phyloP scores from a whole-genome alignment of 257 asterid species.

The Solanum bukasovii region DNA sequence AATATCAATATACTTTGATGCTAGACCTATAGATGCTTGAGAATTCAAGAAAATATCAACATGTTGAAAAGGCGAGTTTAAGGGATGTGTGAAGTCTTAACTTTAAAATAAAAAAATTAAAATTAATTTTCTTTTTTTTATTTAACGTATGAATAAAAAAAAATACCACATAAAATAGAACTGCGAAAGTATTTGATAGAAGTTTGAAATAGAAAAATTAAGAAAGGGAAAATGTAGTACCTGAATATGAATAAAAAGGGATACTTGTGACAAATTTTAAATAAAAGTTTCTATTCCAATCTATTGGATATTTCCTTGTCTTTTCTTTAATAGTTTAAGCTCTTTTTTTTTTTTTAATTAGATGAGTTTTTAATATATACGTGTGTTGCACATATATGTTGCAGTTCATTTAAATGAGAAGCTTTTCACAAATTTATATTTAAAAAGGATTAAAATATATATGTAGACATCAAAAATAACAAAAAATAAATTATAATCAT shows the following conservation, averaged over 20 bases:
- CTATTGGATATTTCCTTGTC: not conserved
- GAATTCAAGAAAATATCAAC: too few relatives aligned
- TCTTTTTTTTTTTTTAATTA: not conserved
- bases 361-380: not conserved
- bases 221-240: not conserved
- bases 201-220: not conserved
- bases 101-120: not conserved
- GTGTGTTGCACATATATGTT: not conserved
- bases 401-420: not conserved
- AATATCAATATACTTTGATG: too few relatives aligned
- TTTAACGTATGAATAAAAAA: too few relatives aligned
- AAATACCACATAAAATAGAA: too few relatives aligned
- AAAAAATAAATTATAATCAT: not conserved
- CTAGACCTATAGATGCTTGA: too few relatives aligned
- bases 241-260: not conserved
- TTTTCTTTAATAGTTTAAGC: not conserved
- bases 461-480: too few relatives aligned
- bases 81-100: too few relatives aligned
- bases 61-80: too few relatives aligned
- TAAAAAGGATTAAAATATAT: not conserved
- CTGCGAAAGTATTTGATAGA: not conserved
- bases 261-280: not conserved
- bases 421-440: not conserved
- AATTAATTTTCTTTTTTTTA: too few relatives aligned
- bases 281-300: not conserved